Percentiles rank a stretch among this genome's conserved stretches.
Conservation (phyloP, 192 early-diverging fungal genomes). For the Coemansia sp. region DNA sequence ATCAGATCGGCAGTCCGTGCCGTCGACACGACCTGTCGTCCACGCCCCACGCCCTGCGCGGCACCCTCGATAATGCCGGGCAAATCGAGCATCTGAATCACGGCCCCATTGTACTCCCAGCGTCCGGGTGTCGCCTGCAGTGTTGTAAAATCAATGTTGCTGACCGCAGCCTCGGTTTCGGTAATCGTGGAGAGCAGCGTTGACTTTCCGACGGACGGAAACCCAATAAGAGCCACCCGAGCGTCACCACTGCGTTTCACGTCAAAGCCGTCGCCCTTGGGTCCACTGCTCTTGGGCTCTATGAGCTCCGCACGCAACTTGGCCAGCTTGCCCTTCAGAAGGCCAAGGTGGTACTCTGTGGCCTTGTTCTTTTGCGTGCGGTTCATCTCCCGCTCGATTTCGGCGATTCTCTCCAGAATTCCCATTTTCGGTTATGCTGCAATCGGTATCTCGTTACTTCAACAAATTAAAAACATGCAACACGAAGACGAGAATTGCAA, state of each 20-base stretch:
- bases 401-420: conserved; percentile 84
- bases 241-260: conserved; percentile 98
- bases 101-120: conserved; percentile 92
- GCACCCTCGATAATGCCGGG: conserved; percentile 99
- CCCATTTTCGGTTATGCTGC: conserved; percentile 57
- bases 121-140: conserved; percentile 94
- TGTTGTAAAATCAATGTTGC: conserved; percentile 94
- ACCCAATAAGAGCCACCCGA: conserved; percentile 91
- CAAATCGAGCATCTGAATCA: conserved; percentile 97
- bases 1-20: conserved; percentile 95
- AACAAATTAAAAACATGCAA: too few relatives aligned
- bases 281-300: conserved; percentile 64
- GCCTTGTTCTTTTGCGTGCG: conserved; percentile 99
- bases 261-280: conserved; percentile 90
- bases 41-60: conserved; percentile 95
- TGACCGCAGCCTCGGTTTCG: conserved; percentile 85
- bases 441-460: too few relatives aligned
- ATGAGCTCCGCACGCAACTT: conserved; percentile 74
- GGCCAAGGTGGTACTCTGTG: conserved; percentile 97
- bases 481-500: too few relatives aligned
- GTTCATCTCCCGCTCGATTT: conserved; percentile 86
- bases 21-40: conserved; percentile 96
- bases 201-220: conserved; percentile 99
- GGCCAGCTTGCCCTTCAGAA: conserved; percentile 96
- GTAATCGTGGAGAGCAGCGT: conserved; percentile 91